Evolutionary conservation across 192 early-diverging fungal species (phyloP).

Genomic region (Gamsiella multidivaricata): DNA sequence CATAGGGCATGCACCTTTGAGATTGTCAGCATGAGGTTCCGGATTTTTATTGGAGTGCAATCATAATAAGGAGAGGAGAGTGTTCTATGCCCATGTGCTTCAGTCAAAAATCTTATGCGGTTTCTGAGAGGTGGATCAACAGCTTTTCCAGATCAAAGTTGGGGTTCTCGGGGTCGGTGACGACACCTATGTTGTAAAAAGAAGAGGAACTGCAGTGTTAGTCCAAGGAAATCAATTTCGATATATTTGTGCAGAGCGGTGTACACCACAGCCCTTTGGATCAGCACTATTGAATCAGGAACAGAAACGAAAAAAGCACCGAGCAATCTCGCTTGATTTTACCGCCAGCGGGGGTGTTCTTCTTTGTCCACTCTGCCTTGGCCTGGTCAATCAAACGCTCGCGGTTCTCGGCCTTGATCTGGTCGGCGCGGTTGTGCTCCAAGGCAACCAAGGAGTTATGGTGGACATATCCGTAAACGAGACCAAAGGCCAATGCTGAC

Average conservation of each 20-base stretch:
- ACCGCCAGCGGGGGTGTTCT: constrained; percentile 59
- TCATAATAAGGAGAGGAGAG: background rate
- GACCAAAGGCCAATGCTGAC: constrained; percentile 65
- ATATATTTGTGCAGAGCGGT: no score
- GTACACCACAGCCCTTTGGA: no score
- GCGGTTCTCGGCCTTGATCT: constrained; percentile 62
- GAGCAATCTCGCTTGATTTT: no score
- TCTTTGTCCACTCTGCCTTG: constrained; percentile 79
- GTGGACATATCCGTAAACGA: constrained; percentile 67
- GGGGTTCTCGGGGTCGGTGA: constrained; percentile 66
- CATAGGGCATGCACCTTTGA: no score
- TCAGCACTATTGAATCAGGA: no score
- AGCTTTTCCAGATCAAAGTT: constrained; percentile 70
- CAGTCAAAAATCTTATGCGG: constrained; percentile 54
- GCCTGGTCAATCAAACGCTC: constrained; percentile 80
- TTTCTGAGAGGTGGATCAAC: constrained; percentile 56
- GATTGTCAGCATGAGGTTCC: no score
- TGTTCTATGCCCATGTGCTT: background rate
- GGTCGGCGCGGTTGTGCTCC: constrained; percentile 56
- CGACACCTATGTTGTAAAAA: constrained; percentile 53
- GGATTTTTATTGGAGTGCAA: no score
- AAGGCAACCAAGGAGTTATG: constrained; percentile 60
- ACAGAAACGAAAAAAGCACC: no score
- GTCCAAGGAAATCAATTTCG: no score
- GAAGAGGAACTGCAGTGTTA: no score